Base-by-base conservation (phyloP, 2,329 filamentous ascomycete species). In the Diplodia corticola region DNA sequence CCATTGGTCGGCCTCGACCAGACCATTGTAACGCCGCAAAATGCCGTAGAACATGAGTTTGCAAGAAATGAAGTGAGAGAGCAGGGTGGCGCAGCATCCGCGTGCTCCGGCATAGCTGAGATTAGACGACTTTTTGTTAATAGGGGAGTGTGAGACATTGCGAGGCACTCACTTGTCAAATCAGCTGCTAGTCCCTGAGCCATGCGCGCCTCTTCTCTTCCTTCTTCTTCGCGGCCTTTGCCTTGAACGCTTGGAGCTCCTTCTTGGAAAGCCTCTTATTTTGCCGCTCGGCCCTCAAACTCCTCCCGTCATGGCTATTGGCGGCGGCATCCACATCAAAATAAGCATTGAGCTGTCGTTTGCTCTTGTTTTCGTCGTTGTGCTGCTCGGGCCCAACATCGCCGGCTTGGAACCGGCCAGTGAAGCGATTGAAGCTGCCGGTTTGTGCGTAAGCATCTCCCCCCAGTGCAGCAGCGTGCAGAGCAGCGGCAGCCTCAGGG, bases 321-420 rank as follows among this genome's bases (percentile, higher is more conserved):
- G 93, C 94, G 3, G 93, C 93, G 4, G 93, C 91, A 77, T 98
- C 93, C 50, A 97, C 93, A 75, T 99, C 94, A 77, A 98, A 99
- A 80, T 90, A 98, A 48, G 93, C 91, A 74, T 91, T 91, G 90
- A 98, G 91, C 80, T 98, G 95, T 51, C 95, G 85, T 61, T 84
- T 85, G 68, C 90, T 90, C 83, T 97, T 97, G 74, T 92, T 91
- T 75, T 96, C 92, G 73, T 97, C 93, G 71, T 88, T 90, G 81
- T 93, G 90, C 61, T 89, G 86, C 63, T 95, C 92, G 1, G 91
- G 87, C 3, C 85, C 89, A 69, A 89, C 81, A 12, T 87, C 85
- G 2, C 81, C 81, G 20, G 84, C 80, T 79, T 97, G 93, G 81
- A 91, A 96, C 70, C 88, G 86, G 51, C 93, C 93, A 0, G 91